These are phyloP conservation scores for Colletotrichum theobromicola DNA, from an alignment of 2,329 filamentous ascomycete genomes.

Conservation along the genomic window DNA sequence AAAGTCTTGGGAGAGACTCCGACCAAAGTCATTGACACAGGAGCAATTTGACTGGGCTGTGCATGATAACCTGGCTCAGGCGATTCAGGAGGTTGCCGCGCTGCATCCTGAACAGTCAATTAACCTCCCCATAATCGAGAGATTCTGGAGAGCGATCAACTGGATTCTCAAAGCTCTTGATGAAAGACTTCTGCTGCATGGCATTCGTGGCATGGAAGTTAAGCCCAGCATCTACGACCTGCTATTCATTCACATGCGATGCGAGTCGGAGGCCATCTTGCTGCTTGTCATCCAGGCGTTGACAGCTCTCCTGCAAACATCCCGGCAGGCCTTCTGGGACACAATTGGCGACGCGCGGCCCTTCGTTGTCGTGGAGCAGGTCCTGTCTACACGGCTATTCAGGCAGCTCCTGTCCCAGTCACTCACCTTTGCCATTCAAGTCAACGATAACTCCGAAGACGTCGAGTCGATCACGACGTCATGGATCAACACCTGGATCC, in stretches of 20 bases:
- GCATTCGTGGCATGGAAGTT: constrained; percentile 79
- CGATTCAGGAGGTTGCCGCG: constrained; percentile 66
- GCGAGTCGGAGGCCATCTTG: constrained; percentile 63
- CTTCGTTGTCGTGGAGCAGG: constrained; percentile 80
- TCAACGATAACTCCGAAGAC: constrained; percentile 50
- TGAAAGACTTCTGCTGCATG: constrained; percentile 76
- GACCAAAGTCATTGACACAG: constrained; percentile 64
- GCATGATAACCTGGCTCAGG: constrained; percentile 71
- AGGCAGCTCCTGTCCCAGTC: constrained; percentile 66
- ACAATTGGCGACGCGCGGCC: constrained; percentile 83
- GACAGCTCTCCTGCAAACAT: constrained; percentile 73
- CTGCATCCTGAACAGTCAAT: constrained; percentile 46
- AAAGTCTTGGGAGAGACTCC: constrained; percentile 70
- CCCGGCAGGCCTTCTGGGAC: constrained; percentile 85
- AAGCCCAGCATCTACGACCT: constrained; percentile 74
- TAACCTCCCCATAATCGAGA: constrained; percentile 57
- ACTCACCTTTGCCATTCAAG: constrained; percentile 54
- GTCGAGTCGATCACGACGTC: constrained; percentile 69
- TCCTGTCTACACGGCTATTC: constrained; percentile 76
- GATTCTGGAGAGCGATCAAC: constrained; percentile 81
- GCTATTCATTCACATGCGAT: constrained; percentile 60
- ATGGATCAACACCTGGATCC: constrained; percentile 81
- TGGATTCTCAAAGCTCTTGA: constrained; percentile 77
- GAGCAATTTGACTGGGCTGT: constrained; percentile 90
- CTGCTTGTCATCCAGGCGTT: constrained; percentile 74